A percentile compares a stretch with the other conserved stretches of the same genome.
These are phyloP conservation scores for Xerocomus nothofagi DNA, from an alignment of 1,284 basidiomycete genomes.

Conservation along the genomic window DNA sequence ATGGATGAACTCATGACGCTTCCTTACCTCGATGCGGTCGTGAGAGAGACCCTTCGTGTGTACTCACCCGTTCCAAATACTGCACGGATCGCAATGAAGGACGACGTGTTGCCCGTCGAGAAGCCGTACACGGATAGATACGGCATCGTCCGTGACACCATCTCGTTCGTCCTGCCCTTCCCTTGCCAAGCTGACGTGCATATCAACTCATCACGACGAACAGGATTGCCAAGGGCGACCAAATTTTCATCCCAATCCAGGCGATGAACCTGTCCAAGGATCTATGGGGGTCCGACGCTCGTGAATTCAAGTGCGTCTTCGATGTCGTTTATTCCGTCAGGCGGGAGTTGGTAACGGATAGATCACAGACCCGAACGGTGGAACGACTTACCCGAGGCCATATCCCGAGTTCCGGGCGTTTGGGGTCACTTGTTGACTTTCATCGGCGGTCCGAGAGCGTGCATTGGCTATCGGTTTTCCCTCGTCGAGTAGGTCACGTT, in stretches of 20 bases:
- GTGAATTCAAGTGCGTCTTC: constrained; percentile 28
- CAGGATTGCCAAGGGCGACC: constrained; percentile 42
- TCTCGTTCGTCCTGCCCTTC: no score
- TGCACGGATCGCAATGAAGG: constrained; percentile 49
- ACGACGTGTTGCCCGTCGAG: constrained; percentile 60
- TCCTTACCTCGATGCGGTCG: constrained; percentile 63
- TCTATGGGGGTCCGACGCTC: constrained; percentile 49
- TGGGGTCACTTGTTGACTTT: constrained; percentile 63
- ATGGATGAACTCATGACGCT: constrained; percentile 64
- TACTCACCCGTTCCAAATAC: constrained; percentile 61
- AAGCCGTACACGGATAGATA: constrained; percentile 44
- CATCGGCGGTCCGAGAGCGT: constrained; percentile 57
- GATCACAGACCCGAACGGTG: constrained; percentile 56
- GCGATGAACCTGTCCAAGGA: constrained; percentile 40
- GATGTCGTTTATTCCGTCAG: no score
- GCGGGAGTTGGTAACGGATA: no score
- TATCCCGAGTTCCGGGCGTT: constrained; percentile 52
- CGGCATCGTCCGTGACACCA: constrained; percentile 38
- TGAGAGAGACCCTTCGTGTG: constrained; percentile 70
- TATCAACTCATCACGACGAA: background rate
- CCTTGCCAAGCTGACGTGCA: constrained; percentile 13
- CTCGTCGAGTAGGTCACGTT: constrained; percentile 60
- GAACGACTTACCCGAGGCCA: constrained; percentile 48
- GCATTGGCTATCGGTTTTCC: constrained; percentile 73
- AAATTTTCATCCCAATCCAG: constrained; percentile 41